A percentile compares a stretch with the other conserved stretches of the same genome.
Evolutionary conservation across 148 eudicot species (phyloP).

Genomic region (Salicornia ramosissima): DNA sequence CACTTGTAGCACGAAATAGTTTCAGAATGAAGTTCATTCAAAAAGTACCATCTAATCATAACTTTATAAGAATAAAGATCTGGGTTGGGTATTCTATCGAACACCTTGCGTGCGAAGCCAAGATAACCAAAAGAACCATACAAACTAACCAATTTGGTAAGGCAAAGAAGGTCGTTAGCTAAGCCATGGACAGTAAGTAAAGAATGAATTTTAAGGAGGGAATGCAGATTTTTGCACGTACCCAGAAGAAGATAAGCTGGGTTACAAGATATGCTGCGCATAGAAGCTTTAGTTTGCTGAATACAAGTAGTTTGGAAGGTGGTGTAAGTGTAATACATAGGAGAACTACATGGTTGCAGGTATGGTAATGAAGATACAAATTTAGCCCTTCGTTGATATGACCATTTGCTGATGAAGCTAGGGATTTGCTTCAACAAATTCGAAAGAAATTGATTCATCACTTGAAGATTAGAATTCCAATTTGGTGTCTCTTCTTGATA

Average conservation of each 20-base stretch:
- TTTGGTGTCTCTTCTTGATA: slow-evolving; percentile 6
- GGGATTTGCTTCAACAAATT: slow-evolving; percentile 16
- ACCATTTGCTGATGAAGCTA: background rate
- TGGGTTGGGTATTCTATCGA: slow-evolving; percentile 52
- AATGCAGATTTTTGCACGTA: slow-evolving; percentile 33
- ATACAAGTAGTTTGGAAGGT: slow-evolving; percentile 3
- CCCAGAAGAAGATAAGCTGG: slow-evolving; percentile 48
- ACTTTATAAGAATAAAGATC: slow-evolving; percentile 56
- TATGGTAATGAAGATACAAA: slow-evolving; percentile 10
- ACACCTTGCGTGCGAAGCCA: slow-evolving; percentile 45
- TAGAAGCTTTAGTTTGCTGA: slow-evolving; percentile 17
- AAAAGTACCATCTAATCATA: slow-evolving; percentile 77
- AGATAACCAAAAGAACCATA: slow-evolving; percentile 51
- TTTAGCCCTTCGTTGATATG: slow-evolving; percentile 19
- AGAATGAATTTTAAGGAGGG: slow-evolving; percentile 51
- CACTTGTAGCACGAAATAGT: slow-evolving; percentile 46
- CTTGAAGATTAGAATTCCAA: slow-evolving; percentile 1
- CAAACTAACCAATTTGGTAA: slow-evolving; percentile 50
- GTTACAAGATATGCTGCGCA: slow-evolving; percentile 32
- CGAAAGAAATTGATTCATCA: slow-evolving; percentile 16
- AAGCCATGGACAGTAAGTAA: slow-evolving; percentile 52
- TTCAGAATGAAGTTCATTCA: slow-evolving; percentile 48
- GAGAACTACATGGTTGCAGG: background rate
- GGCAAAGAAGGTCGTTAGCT: slow-evolving; percentile 31
- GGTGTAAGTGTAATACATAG: slow-evolving; percentile 1